These are phyloP conservation scores for Blastomyces silverae DNA, from an alignment of 2,329 filamentous ascomycete genomes.

Conservation along the genomic window DNA sequence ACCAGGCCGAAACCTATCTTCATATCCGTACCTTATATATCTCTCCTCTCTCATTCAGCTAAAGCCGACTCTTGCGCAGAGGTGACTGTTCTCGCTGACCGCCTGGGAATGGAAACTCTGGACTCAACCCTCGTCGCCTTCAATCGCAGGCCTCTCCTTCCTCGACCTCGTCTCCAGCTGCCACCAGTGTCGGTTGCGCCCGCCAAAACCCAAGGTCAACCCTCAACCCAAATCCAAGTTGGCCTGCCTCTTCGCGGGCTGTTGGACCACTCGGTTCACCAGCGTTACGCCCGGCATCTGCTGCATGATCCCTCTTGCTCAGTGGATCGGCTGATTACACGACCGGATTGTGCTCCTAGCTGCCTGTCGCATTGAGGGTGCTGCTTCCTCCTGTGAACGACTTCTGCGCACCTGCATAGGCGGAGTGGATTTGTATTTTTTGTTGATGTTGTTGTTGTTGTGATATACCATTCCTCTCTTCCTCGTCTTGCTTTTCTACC, in stretches of 20 bases:
- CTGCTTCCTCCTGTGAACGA: background rate
- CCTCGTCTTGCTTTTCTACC: background rate
- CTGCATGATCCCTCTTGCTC: constrained; percentile 6
- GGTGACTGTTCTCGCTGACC: background rate
- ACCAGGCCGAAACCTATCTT: background rate
- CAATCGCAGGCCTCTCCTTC: constrained; percentile 9
- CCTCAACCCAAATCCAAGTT: background rate
- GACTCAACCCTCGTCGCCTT: background rate
- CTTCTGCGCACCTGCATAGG: background rate
- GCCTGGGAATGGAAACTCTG: constrained; percentile 18
- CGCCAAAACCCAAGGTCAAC: background rate
- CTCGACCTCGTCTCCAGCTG: background rate
- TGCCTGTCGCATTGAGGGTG: background rate
- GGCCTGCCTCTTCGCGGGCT: background rate
- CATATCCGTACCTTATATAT: background rate
- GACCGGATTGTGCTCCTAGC: background rate
- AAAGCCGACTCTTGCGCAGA: background rate
- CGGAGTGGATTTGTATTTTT: background rate
- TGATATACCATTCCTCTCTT: background rate
- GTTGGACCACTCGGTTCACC: constrained; percentile 7
- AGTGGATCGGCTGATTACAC: background rate
- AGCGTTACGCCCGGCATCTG: constrained; percentile 4
- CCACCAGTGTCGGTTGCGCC: background rate
- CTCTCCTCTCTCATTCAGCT: too few species aligned
- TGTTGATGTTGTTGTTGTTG: background rate